These are phyloP conservation scores for Kwoniella pini DNA, from an alignment of 768 basidiomycete genomes.

Conservation along the genomic window DNA sequence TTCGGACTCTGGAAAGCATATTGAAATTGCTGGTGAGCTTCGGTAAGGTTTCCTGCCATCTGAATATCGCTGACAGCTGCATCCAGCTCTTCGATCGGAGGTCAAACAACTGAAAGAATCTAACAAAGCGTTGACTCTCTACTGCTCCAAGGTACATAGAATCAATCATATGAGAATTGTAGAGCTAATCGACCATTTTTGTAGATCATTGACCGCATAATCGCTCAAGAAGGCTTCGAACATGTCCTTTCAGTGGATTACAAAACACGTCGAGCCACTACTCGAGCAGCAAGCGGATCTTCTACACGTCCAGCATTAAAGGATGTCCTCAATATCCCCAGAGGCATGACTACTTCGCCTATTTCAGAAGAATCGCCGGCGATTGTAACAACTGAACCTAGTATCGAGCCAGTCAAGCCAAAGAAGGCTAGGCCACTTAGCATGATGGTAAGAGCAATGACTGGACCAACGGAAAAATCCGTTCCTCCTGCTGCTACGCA, in stretches of 20 bases:
- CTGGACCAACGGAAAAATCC: conserved; percentile 9
- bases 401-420: neutral
- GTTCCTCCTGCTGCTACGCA: neutral
- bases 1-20: neutral
- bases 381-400: neutral
- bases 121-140: conserved; percentile 91
- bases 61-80: neutral
- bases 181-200: too few relatives aligned
- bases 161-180: neutral
- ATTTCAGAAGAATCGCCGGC: conserved; percentile 3
- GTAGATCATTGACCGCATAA: conserved; percentile 90
- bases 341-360: conserved; percentile 4
- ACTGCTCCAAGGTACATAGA: conserved; percentile 71
- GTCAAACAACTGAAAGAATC: conserved; percentile 92
- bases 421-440: conserved; percentile 48
- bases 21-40: conserved; percentile 26
- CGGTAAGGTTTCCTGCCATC: too few relatives aligned
- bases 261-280: conserved; percentile 39
- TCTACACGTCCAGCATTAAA: conserved; percentile 13
- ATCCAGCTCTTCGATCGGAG: conserved; percentile 69
- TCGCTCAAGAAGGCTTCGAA: conserved; percentile 90
- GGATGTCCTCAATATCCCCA: neutral
- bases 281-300: neutral
- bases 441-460: conserved; percentile 39
- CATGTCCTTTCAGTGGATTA: conserved; percentile 91